Conservation (phyloP, 805 yeast species). For the Helenozyma baotianmanensis region DNA sequence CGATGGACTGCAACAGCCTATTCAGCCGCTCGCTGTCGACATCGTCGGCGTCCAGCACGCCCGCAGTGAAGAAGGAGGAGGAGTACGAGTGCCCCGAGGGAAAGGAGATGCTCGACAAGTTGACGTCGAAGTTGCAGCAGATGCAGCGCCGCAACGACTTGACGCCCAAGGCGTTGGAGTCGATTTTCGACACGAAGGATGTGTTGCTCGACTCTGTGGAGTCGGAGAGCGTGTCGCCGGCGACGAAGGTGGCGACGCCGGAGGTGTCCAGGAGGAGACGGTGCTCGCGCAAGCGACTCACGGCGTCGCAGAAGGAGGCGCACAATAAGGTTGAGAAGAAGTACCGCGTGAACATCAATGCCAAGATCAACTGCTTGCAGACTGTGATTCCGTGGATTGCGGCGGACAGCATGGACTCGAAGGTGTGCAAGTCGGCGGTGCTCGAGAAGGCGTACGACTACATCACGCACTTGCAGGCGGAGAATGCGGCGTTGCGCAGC, state of each 20-base stretch:
- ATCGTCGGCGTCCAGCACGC: conserved; percentile 8
- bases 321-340: conserved; percentile 71
- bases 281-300: conserved; percentile 46
- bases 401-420: conserved; percentile 5
- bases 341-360: conserved; percentile 53
- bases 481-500: conserved; percentile 30
- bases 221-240: neutral
- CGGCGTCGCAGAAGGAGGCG: conserved; percentile 60
- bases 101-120: conserved; percentile 9
- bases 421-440: conserved; percentile 60
- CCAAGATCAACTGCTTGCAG: conserved; percentile 65
- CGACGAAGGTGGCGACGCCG: neutral
- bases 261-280: conserved; percentile 26
- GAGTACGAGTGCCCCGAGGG: conserved; percentile 1
- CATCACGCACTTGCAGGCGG: conserved; percentile 45
- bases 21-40: conserved; percentile 1
- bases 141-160: conserved; percentile 16
- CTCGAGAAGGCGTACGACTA: conserved; percentile 66
- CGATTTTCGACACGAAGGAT: conserved; percentile 27
- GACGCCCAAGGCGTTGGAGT: conserved; percentile 22
- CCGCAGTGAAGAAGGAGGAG: conserved; percentile 5
- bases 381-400: conserved; percentile 66
- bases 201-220: conserved; percentile 18
- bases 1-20: neutral
- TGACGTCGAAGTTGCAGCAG: conserved; percentile 15